phyloP scores from a whole-genome alignment of 768 basidiomycete genomes.

The Polyporus arcularius region DNA sequence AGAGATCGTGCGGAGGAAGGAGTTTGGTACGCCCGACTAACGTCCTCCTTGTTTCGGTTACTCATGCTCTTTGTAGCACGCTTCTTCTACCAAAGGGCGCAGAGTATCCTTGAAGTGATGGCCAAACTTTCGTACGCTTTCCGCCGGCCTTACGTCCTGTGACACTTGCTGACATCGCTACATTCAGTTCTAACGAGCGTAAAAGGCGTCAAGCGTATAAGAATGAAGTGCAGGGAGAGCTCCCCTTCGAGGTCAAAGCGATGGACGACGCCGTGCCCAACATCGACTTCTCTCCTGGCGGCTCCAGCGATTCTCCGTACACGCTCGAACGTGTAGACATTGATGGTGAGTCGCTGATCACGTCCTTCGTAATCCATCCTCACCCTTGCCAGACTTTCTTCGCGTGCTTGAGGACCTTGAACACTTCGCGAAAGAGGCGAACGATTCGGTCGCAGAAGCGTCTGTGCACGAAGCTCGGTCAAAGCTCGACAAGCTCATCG shows the following conservation, averaged over 20 bases:
- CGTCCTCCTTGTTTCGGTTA: background rate
- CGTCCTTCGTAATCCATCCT: background rate
- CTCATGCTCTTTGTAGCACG: constrained; percentile 46
- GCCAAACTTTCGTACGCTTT: constrained; percentile 76
- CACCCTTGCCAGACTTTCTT: constrained; percentile 50
- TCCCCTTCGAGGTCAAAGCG: constrained; percentile 83
- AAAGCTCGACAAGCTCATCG: constrained; percentile 67
- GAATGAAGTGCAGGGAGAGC: constrained; percentile 77
- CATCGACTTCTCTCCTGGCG: constrained; percentile 77
- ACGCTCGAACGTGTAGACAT: constrained; percentile 70
- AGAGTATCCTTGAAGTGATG: constrained; percentile 83
- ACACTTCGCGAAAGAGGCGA: constrained; percentile 46
- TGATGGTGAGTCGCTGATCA: constrained; percentile 52
- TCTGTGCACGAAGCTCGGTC: constrained; percentile 65
- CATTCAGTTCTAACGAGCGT: constrained; percentile 65
- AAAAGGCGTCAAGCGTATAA: constrained; percentile 86
- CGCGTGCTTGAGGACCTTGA: constrained; percentile 68
- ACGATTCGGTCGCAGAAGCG: constrained; percentile 46
- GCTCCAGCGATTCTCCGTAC: constrained; percentile 62
- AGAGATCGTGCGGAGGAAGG: constrained; percentile 88
- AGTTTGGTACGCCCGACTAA: constrained; percentile 63
- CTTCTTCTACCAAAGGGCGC: constrained; percentile 81
- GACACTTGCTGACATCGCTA: background rate
- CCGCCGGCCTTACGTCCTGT: background rate
- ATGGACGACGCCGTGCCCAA: constrained; percentile 80